phyloP scores from a whole-genome alignment of 345 rosid species.

The Microthlaspi erraticum region DNA sequence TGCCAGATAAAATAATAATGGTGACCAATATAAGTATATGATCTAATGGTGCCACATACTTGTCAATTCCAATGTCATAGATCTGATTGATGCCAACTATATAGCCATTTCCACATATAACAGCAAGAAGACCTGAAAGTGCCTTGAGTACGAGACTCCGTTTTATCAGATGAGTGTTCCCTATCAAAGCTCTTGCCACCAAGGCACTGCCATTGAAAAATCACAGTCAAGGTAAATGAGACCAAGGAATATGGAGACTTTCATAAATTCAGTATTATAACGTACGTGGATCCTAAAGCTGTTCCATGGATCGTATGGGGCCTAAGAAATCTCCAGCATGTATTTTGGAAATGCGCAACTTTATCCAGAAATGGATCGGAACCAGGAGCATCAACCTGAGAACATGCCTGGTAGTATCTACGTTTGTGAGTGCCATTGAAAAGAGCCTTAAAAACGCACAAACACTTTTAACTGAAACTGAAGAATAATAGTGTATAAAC shows the following conservation, averaged over 20 bases:
- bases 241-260: conserved; percentile 5
- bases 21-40: conserved; percentile 3
- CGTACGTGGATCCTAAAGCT: conserved; percentile 79
- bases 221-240: conserved; percentile 19
- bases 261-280: conserved; percentile 5
- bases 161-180: conserved; percentile 77
- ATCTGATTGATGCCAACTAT: conserved; percentile 99
- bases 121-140: conserved; percentile 82
- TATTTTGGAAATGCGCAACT: conserved; percentile 68
- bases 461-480: neutral
- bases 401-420: conserved; percentile 64
- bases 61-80: conserved; percentile 94
- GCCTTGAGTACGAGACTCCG: conserved; percentile 88
- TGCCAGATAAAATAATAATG: neutral
- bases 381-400: conserved; percentile 78
- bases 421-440: conserved; percentile 38
- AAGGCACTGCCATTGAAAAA: conserved; percentile 66
- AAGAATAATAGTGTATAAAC: neutral
- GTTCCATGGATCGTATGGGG: conserved; percentile 99
- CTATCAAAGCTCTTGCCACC: conserved; percentile 87
- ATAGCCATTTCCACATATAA: conserved; percentile 92
- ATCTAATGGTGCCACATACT: conserved; percentile 54
- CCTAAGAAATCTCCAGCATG: conserved; percentile 97
- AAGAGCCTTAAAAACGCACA: neutral
- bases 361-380: conserved; percentile 70